These are phyloP conservation scores for Microdochium nivale DNA, from an alignment of 2,329 filamentous ascomycete genomes.

Conservation along the genomic window DNA sequence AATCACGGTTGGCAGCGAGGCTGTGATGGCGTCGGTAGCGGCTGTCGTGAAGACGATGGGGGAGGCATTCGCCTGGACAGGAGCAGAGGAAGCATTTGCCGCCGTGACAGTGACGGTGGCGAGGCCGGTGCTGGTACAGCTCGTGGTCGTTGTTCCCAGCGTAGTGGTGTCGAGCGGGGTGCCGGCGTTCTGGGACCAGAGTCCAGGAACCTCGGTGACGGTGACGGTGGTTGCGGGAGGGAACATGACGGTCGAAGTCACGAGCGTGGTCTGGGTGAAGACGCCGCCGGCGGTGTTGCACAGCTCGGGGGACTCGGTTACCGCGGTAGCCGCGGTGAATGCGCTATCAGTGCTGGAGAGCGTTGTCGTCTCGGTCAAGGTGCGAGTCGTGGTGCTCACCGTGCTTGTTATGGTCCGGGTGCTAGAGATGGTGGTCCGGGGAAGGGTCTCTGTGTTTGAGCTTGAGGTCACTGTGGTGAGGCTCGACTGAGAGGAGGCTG, in stretches of 20 bases:
- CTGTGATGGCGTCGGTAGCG: not conserved
- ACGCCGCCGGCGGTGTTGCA: conserved; percentile 6
- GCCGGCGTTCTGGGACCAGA: not conserved
- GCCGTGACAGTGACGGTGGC: conserved; percentile 1
- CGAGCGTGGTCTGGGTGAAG: not conserved
- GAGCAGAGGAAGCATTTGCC: conserved; percentile 2
- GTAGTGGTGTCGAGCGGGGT: not conserved
- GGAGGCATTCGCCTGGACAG: not conserved
- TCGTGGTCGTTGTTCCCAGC: not conserved
- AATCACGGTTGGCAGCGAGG: conserved; percentile 2
- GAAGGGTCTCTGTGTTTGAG: not conserved
- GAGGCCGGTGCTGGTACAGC: not conserved
- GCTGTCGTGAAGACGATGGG: not conserved
- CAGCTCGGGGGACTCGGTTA: conserved; percentile 4
- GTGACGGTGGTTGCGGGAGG: conserved; percentile 23
- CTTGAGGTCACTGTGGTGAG: not conserved
- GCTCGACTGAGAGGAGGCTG: conserved; percentile 1
- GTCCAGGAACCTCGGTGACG: conserved; percentile 6
- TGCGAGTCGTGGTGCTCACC: not conserved
- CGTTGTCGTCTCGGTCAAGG: not conserved
- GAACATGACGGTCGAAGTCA: not conserved
- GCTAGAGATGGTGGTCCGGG: not conserved
- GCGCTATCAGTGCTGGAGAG: not conserved
- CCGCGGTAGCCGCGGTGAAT: conserved; percentile 1
- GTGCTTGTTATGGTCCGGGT: conserved; percentile 1